phyloP scores from a whole-genome alignment of 257 asterid genomes.

The Echium plantagineum region DNA sequence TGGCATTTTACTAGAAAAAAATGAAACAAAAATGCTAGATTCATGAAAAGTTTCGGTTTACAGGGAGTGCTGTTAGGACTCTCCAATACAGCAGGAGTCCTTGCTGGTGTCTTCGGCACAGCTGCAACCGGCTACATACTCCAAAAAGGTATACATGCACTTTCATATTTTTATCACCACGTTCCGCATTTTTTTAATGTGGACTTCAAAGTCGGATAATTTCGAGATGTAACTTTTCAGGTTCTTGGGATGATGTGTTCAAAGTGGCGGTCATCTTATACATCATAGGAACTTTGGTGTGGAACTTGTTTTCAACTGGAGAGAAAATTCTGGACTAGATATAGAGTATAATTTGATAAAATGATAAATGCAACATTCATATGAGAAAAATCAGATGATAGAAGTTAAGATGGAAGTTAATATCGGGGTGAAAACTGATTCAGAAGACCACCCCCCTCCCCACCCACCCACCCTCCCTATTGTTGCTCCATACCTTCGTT shows the following conservation, averaged over 20 bases:
- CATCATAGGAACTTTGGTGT: constrained; percentile 73
- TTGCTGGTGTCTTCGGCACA: constrained; percentile 96
- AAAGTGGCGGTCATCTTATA: constrained; percentile 70
- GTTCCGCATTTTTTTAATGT: background rate
- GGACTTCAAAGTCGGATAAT: background rate
- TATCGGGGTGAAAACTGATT: background rate
- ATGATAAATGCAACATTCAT: background rate
- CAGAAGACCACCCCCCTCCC: background rate
- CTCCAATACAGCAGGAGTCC: constrained; percentile 93
- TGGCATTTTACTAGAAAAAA: too few relatives aligned
- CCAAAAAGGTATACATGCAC: constrained; percentile 51
- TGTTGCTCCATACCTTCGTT: too few relatives aligned
- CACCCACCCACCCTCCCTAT: too few relatives aligned
- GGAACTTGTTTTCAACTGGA: constrained; percentile 82
- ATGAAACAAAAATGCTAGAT: background rate
- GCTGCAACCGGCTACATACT: constrained; percentile 97
- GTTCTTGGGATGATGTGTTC: constrained; percentile 95
- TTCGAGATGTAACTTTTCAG: constrained; percentile 21
- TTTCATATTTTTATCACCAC: background rate
- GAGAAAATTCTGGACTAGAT: constrained; percentile 66
- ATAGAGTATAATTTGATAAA: background rate
- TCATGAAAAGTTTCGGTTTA: background rate
- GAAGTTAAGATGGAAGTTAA: too few relatives aligned
- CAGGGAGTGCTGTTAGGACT: constrained; percentile 90
- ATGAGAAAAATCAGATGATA: background rate